Evolutionary conservation across 164 flowering plant species (phyloP), one percentile per base, ranked within the genome.

Genomic region (Akebia trifoliata): DNA sequence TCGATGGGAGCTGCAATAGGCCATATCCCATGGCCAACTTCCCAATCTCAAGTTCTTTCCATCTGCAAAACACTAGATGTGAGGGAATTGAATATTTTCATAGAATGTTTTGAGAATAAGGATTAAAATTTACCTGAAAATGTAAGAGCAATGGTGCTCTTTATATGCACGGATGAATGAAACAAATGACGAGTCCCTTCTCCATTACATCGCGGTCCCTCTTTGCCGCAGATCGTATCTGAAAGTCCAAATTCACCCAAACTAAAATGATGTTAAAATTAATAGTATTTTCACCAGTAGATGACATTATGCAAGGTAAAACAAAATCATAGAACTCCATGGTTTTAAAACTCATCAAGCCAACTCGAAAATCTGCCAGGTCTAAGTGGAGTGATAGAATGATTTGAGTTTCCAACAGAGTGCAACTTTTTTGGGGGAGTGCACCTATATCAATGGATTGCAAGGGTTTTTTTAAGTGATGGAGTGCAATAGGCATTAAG

Each of bases 191-290:
- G 3, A 80, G 66, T 35, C 98, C 98, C 63, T 89, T 93, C 51
- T 90, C 94, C 98, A 93, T 87, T 42, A 85, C 83, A 81, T 87
- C 94, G 31, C 98, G 89, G 64, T 93, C 98, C 58, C 76, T 78
- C 59, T 61, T 78, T 14, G 99, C 99, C 36, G 83, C 85, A 38
- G 76, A 65, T 4, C 96, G 72, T 52, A 93, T 78, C 99, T 93
- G 80, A 69, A 73, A 70, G 32, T 20, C 25, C 46, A 28, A 31
- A 22, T 50, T 34, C 36, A 36, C n/a, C 18, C 26, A 40, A 40
- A 42, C 18, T 9, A 49, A 50, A 14, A 40, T 39, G 44, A 17
- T 37, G n/a, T 7, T 36, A 54, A 30, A 54, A 4, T 12, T 18
- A 9, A 24, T 17, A 24, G 22, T 18, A 2, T 31, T 7, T 26